phyloP scores from a whole-genome alignment of 192 early-diverging fungal genomes.

The Paraglomus occultum region DNA sequence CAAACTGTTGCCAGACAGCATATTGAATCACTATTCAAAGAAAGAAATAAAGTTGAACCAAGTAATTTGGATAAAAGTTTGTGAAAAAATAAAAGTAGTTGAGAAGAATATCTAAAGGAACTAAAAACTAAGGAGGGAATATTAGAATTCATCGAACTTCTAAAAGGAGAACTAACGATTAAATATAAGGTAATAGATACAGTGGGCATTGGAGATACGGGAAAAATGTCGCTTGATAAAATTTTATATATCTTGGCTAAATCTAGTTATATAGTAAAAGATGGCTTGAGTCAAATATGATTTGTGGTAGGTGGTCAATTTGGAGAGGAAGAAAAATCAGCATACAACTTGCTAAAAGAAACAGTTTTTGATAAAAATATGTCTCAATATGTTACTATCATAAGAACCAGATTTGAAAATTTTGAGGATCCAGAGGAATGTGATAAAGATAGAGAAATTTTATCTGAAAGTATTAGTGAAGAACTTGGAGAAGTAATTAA shows the following conservation, averaged over 20 bases:
- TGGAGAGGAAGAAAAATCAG: background rate
- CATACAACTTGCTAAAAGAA: conserved; percentile 3
- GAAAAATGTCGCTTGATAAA: background rate
- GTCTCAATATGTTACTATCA: conserved; percentile 2
- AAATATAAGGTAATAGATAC: conserved; percentile 15
- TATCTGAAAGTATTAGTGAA: background rate
- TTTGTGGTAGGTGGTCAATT: conserved; percentile 5
- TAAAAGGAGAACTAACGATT: background rate
- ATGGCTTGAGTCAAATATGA: background rate
- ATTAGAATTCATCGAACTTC: background rate
- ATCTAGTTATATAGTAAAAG: background rate
- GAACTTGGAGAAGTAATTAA: conserved; percentile 6
- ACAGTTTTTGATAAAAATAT: background rate
- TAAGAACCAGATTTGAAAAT: conserved; percentile 7
- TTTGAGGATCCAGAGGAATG: conserved; percentile 3
- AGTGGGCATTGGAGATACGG: conserved; percentile 2
- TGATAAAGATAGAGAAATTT: background rate
- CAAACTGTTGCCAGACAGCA: conserved; percentile 1
- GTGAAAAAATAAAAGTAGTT: background rate
- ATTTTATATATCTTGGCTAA: conserved; percentile 3
- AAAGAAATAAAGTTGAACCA: conserved; percentile 2
- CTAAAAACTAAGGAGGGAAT: background rate
- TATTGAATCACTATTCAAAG: background rate
- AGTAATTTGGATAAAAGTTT: conserved; percentile 7
- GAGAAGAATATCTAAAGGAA: conserved; percentile 2